These are phyloP conservation scores for Phialemonium atrogriseum DNA, from an alignment of 2,329 filamentous ascomycete genomes.

Conservation along the genomic window DNA sequence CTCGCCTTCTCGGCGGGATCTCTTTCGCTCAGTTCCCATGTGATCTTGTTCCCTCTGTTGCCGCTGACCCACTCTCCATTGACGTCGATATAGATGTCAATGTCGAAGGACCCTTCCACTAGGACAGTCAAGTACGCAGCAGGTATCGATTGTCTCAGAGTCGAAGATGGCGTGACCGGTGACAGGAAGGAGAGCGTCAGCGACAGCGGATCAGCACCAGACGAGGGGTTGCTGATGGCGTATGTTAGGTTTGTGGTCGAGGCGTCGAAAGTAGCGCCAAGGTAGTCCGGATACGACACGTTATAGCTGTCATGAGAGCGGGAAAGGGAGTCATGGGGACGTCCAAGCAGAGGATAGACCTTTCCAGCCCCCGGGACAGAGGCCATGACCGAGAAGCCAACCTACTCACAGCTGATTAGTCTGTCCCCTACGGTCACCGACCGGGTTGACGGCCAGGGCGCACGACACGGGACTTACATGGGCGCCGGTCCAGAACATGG, in stretches of 20 bases:
- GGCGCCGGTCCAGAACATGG: constrained; percentile 44
- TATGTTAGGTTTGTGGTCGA: constrained; percentile 43
- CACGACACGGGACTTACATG: constrained; percentile 20
- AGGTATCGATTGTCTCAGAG: constrained; percentile 72
- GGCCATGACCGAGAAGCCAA: constrained; percentile 43
- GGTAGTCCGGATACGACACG: constrained; percentile 31
- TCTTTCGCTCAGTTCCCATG: constrained; percentile 55
- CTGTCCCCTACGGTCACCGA: background rate
- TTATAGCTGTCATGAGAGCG: constrained; percentile 23
- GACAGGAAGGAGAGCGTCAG: constrained; percentile 54
- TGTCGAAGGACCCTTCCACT: constrained; percentile 56
- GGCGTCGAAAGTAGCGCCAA: constrained; percentile 38
- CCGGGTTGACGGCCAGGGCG: no score
- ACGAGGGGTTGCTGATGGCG: constrained; percentile 22
- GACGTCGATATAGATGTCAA: constrained; percentile 59
- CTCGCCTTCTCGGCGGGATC: constrained; percentile 22
- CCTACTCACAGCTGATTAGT: constrained; percentile 16
- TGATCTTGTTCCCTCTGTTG: constrained; percentile 57
- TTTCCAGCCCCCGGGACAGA: constrained; percentile 30
- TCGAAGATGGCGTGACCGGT: constrained; percentile 74
- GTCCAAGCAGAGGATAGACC: constrained; percentile 43
- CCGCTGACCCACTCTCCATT: constrained; percentile 80
- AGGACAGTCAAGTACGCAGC: constrained; percentile 68
- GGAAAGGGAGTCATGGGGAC: constrained; percentile 39
- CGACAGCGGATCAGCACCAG: constrained; percentile 19